Percentiles rank a stretch among this genome's conserved stretches.
Evolutionary conservation across 495 filamentous ascomycete species (phyloP).

Genomic region (Letharia lupina): DNA sequence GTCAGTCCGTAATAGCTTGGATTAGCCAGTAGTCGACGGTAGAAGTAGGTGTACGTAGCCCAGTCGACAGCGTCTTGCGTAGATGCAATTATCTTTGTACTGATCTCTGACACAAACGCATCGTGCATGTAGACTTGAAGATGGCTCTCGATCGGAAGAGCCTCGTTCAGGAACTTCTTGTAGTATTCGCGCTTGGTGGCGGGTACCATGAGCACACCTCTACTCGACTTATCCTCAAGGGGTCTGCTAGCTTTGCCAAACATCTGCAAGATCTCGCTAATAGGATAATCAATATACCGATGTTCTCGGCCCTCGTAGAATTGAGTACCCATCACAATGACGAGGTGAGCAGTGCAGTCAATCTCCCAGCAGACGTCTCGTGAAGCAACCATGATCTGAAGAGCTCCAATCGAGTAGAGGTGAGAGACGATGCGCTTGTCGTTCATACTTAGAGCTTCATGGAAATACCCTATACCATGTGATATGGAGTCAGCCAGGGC

Average conservation of each 20-base stretch:
- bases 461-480: slow-evolving; percentile 94
- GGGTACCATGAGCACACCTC: slow-evolving; percentile 90
- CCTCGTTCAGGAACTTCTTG: slow-evolving; percentile 97
- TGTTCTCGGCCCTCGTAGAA: slow-evolving; percentile 97
- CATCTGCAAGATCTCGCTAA: slow-evolving; percentile 99
- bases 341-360: slow-evolving; percentile 76
- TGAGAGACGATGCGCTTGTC: slow-evolving; percentile 92
- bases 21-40: slow-evolving; percentile 91
- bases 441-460: slow-evolving; percentile 78
- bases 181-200: slow-evolving; percentile 94
- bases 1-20: slow-evolving; percentile 91
- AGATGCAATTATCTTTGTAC: slow-evolving; percentile 83
- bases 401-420: slow-evolving; percentile 82
- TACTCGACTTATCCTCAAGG: slow-evolving; percentile 68
- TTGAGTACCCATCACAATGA: slow-evolving; percentile 97
- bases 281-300: slow-evolving; percentile 92
- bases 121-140: slow-evolving; percentile 86
- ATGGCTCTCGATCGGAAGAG: slow-evolving; percentile 89
- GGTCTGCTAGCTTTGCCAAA: slow-evolving; percentile 85
- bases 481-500: slow-evolving; percentile 85
- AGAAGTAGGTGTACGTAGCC: slow-evolving; percentile 98
- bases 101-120: slow-evolving; percentile 93
- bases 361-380: slow-evolving; percentile 97
- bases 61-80: slow-evolving; percentile 98
- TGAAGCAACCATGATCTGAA: slow-evolving; percentile 88